Evolutionary conservation across 306 rosid species (phyloP).

Genomic region (Corylus avellana): DNA sequence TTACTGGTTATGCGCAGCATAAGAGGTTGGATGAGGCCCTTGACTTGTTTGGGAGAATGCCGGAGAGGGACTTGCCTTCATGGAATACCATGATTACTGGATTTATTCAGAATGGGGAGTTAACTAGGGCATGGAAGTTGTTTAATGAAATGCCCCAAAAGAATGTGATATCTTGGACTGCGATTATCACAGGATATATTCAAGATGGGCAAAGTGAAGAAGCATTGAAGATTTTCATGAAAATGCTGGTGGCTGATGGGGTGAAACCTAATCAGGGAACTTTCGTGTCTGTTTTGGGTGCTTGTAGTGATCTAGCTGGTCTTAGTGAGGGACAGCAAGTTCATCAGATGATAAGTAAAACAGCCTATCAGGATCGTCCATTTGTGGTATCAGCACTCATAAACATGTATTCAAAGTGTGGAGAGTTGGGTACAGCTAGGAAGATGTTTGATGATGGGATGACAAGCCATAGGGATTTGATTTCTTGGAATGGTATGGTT

Average conservation of each 20-base stretch:
- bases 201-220: constrained; percentile 51
- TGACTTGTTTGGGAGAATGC: constrained; percentile 50
- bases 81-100: constrained; percentile 55
- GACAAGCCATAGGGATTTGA: constrained; percentile 36
- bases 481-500: constrained; percentile 59
- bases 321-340: constrained; percentile 50
- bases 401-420: constrained; percentile 62
- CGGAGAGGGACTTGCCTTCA: constrained; percentile 47
- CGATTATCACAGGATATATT: constrained; percentile 46
- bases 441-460: constrained; percentile 48
- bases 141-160: constrained; percentile 43
- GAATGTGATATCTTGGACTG: constrained; percentile 51
- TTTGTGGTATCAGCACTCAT: constrained; percentile 46
- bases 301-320: constrained; percentile 51
- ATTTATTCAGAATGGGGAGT: constrained; percentile 42
- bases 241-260: constrained; percentile 33
- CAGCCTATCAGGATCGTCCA: constrained; percentile 29
- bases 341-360: constrained; percentile 53
- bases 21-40: constrained; percentile 41
- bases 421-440: constrained; percentile 42
- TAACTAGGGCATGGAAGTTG: constrained; percentile 34
- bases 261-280: constrained; percentile 51
- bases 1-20: constrained; percentile 45
- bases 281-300: constrained; percentile 50
- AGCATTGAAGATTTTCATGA: constrained; percentile 43